Percentiles rank a stretch among this genome's conserved stretches.
Conservation (phyloP, 768 basidiomycete genomes). For the Tephrocybe sp. region DNA sequence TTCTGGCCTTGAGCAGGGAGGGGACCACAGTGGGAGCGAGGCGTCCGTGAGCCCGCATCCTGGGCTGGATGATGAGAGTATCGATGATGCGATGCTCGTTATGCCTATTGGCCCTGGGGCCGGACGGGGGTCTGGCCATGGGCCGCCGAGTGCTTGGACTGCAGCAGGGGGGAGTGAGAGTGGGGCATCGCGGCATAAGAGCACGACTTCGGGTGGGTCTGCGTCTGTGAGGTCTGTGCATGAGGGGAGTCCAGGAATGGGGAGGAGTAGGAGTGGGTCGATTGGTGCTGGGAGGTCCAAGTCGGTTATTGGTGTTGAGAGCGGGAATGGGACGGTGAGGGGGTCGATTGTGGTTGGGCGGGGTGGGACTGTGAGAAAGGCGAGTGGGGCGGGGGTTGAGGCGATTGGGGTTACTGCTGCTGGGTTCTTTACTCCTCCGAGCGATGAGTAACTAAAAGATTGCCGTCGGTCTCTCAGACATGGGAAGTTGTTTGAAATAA, state of each 20-base stretch:
- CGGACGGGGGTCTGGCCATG: neutral
- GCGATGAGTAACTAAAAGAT: neutral
- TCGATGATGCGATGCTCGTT: conserved; percentile 73
- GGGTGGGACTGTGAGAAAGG: conserved; percentile 53
- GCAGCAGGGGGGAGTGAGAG: conserved; percentile 8
- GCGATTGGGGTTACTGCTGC: conserved; percentile 71
- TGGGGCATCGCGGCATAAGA: conserved; percentile 35
- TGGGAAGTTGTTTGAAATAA: neutral
- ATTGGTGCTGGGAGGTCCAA: conserved; percentile 33
- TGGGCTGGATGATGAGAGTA: conserved; percentile 62
- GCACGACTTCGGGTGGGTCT: conserved; percentile 23
- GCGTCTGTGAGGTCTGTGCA: conserved; percentile 32
- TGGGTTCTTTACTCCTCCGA: conserved; percentile 72
- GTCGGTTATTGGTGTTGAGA: conserved; percentile 70
- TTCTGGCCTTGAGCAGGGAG: neutral
- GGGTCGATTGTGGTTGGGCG: conserved; percentile 68
- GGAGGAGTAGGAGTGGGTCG: conserved; percentile 21
- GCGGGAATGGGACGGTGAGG: conserved; percentile 31
- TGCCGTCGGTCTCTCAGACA: neutral
- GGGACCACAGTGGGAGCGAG: conserved; percentile 14
- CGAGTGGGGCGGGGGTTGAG: conserved; percentile 71
- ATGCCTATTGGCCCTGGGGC: conserved; percentile 59
- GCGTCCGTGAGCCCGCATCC: conserved; percentile 17
- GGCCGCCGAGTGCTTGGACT: conserved; percentile 39
- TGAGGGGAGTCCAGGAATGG: conserved; percentile 26